Conservation (phyloP, 805 yeast genomes). For the Kluyveromyces lactis region DNA sequence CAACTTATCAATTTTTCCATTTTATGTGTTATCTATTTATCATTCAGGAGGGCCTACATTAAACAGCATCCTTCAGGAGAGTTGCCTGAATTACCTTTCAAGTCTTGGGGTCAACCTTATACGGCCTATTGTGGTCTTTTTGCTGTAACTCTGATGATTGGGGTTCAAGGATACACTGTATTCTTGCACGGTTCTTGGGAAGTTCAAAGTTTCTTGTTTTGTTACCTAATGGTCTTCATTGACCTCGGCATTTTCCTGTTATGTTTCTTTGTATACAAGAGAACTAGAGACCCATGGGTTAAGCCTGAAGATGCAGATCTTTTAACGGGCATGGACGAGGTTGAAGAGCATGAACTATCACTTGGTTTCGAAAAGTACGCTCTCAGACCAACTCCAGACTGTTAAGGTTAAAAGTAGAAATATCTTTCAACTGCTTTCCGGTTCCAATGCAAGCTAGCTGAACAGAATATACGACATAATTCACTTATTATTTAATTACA, state of each 20-base stretch:
- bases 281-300: conserved; percentile 39
- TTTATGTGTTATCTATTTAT: conserved; percentile 49
- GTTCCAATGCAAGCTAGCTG: no score
- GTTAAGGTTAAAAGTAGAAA: not conserved
- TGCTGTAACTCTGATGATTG: conserved; percentile 42
- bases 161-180: conserved; percentile 61
- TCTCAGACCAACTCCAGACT: not conserved
- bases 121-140: conserved; percentile 41
- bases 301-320: conserved; percentile 45
- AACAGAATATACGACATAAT: no score
- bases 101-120: conserved; percentile 54
- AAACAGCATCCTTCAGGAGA: conserved; percentile 43
- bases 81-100: conserved; percentile 36
- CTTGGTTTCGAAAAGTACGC: conserved; percentile 15
- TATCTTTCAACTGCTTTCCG: no score
- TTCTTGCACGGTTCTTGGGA: conserved; percentile 63
- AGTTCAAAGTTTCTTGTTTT: conserved; percentile 52
- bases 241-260: conserved; percentile 38
- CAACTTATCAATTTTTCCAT: conserved; percentile 54
- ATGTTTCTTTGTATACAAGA: conserved; percentile 40
- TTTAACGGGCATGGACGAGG: conserved; percentile 43
- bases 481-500: no score
- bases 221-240: conserved; percentile 64
- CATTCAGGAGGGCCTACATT: conserved; percentile 51
- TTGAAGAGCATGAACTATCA: conserved; percentile 47